These are phyloP conservation scores for Gastrolobium villosum DNA, from an alignment of 306 rosid species.

Conservation along the genomic window DNA sequence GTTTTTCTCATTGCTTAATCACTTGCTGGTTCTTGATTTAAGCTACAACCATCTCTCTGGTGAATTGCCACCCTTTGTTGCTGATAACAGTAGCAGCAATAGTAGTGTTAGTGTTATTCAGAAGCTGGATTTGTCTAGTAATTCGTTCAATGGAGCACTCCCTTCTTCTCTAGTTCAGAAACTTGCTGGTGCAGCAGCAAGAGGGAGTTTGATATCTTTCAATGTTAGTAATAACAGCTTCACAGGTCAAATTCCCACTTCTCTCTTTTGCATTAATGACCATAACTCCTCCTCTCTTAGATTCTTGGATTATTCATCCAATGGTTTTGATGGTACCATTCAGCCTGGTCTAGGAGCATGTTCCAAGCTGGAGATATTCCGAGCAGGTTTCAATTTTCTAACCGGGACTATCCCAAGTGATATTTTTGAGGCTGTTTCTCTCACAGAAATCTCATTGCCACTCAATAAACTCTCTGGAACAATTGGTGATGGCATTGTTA, in stretches of 20 bases:
- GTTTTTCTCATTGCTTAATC: conserved; percentile 56
- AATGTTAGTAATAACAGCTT: conserved; percentile 89
- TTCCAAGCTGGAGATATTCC: conserved; percentile 68
- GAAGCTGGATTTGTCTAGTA: conserved; percentile 80
- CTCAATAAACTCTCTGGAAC: conserved; percentile 67
- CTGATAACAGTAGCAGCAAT: background rate
- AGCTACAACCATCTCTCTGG: conserved; percentile 66
- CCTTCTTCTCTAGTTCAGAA: conserved; percentile 60
- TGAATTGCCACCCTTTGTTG: conserved; percentile 47
- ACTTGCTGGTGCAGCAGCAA: conserved; percentile 46
- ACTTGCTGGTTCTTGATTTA: conserved; percentile 64
- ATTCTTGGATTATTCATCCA: conserved; percentile 76
- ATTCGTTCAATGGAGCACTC: conserved; percentile 66
- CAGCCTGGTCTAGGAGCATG: conserved; percentile 69
- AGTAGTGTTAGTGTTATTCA: conserved; percentile 36
- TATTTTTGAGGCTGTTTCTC: conserved; percentile 57
- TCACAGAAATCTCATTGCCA: conserved; percentile 71
- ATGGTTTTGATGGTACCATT: conserved; percentile 60
- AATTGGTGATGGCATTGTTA: conserved; percentile 56
- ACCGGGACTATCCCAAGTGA: conserved; percentile 74
- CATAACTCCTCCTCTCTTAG: conserved; percentile 54
- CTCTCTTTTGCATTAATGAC: conserved; percentile 54
- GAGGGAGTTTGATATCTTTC: conserved; percentile 62
- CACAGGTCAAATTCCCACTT: conserved; percentile 68
- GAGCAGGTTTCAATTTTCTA: conserved; percentile 83